Evolutionary conservation across 169 alveolate genomes (phyloP).

Genomic region (Plasmodium yoelii): DNA sequence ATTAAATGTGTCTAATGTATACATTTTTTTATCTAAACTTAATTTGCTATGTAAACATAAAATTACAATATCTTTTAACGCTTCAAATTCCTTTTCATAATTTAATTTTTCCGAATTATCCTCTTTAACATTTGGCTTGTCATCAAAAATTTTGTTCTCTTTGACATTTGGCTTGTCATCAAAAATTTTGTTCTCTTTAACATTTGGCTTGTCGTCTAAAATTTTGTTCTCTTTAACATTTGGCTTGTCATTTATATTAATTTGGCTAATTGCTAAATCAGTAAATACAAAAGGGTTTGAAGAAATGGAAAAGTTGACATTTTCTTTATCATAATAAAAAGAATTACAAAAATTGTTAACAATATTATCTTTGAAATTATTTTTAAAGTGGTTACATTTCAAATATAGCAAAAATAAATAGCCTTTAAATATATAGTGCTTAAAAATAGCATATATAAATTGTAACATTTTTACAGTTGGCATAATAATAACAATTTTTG

Average conservation of each 20-base stretch:
- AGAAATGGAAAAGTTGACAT: conserved; percentile 38
- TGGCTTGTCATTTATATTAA: neutral
- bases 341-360: neutral
- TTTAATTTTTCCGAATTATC: conserved; percentile 1
- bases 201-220: neutral
- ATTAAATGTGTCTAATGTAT: conserved; percentile 53
- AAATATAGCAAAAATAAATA: conserved; percentile 49
- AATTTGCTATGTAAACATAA: conserved; percentile 60
- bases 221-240: neutral
- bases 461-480: conserved; percentile 76
- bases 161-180: neutral
- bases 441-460: conserved; percentile 51
- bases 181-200: neutral
- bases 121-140: neutral
- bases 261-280: neutral
- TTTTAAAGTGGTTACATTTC: conserved; percentile 6
- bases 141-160: neutral
- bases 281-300: conserved; percentile 24
- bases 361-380: neutral
- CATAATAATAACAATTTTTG: conserved; percentile 55
- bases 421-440: conserved; percentile 72
- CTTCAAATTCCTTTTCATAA: conserved; percentile 16
- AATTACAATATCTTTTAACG: conserved; percentile 33
- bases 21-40: conserved; percentile 59
- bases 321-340: conserved; percentile 42